Conservation (phyloP, 345 rosid genomes). For the Psidium guajava region DNA sequence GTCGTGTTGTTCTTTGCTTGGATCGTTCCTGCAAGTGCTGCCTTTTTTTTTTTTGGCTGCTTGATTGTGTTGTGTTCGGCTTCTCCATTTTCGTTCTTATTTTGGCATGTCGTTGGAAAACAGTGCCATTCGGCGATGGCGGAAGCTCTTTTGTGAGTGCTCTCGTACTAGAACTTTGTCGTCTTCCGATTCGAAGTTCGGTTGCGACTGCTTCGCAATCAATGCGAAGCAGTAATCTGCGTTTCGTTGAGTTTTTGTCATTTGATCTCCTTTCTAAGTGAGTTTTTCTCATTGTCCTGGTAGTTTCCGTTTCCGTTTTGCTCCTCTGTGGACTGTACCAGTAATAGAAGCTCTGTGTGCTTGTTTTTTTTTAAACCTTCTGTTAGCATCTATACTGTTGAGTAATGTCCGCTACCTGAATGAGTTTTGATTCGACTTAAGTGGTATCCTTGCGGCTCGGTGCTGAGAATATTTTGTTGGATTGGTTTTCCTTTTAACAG, state of each 20-base stretch:
- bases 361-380: neutral
- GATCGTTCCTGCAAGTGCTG: neutral
- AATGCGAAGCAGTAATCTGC: neutral
- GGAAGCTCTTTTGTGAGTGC: neutral
- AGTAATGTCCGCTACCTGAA: neutral
- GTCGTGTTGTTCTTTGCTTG: neutral
- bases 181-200: neutral
- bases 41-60: neutral
- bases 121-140: neutral
- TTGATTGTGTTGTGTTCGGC: neutral
- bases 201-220: neutral
- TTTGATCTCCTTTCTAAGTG: neutral
- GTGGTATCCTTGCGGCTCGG: neutral
- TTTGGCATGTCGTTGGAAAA: neutral
- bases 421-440: neutral
- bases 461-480: neutral
- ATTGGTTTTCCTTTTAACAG: neutral
- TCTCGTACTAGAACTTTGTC: neutral
- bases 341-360: neutral
- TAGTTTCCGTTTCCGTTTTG: neutral
- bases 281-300: neutral
- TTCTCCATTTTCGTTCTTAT: neutral
- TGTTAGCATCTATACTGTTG: neutral
- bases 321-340: neutral
- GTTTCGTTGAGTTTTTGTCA: neutral